Evolutionary conservation across 2,329 filamentous ascomycete species (phyloP), one percentile per base, ranked within the genome.

Genomic region (Thielaviopsis punctulata): DNA sequence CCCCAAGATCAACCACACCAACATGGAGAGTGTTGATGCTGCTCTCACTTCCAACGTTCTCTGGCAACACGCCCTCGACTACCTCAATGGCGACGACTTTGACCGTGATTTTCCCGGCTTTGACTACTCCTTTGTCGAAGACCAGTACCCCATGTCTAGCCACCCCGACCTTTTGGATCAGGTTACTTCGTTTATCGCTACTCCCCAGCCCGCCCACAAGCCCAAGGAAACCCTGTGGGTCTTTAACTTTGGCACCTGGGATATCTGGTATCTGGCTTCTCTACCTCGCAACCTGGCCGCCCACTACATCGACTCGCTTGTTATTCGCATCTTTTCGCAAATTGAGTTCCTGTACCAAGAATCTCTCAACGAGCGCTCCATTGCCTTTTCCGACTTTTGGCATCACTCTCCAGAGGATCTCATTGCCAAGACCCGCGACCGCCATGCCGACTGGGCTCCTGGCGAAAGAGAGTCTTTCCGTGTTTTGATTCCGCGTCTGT

Each of bases 161-260:
- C 54, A 65, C 25, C 60, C 65, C 0, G 73, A 76, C 53, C 58
- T 77, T 10, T 57, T 63, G 18, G 60, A 62, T 2, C 73, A 77
- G 56, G 59, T 77, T 2, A 58, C 65, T 27, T 55, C 58, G 1
- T 77, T 76, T 49, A 65, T 77, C n/a, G 59, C 64, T 6, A 64
- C 62, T 43, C 62, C 68, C 2, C 60, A 60, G 19, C 63, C 66
- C 0, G 56, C 57, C 2, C 54, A 56, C 0, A 54, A 65, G 0
- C 66, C 70, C 5, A 63, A 63, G n/a, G 69, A 75, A 55, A 76
- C 73, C 0, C 58, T 76, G 13, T 76, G 70, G 69, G 62, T 76
- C 13, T 72, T 77, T 51, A 69, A 65, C 9, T 68, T 75, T 51
- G 73, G 73, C n/a, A 69, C 68, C 25, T 76, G 73, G 73, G 73